phyloP scores from a whole-genome alignment of 768 basidiomycete genomes.

The Gymnopilus dilepis region DNA sequence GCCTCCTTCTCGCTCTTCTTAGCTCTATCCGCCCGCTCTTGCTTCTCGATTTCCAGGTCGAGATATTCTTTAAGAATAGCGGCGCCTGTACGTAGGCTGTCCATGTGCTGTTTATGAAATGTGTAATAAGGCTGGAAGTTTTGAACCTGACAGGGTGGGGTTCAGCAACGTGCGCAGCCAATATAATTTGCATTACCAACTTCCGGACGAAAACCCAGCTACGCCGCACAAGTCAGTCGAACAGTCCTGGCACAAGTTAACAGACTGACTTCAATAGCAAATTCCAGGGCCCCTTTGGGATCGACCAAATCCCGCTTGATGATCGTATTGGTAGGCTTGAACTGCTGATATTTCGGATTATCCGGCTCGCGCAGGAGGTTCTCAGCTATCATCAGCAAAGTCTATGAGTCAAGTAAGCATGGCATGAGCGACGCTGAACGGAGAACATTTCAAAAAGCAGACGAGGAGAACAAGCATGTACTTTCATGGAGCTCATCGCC shows the following conservation, averaged over 20 bases:
- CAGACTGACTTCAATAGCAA: conserved; percentile 72
- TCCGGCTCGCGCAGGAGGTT: conserved; percentile 77
- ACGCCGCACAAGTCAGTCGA: conserved; percentile 6
- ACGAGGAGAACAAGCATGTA: conserved; percentile 38
- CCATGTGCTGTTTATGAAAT: conserved; percentile 57
- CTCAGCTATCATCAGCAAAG: conserved; percentile 67
- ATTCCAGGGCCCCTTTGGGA: conserved; percentile 78
- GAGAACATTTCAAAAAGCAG: conserved; percentile 14
- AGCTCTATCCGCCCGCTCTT: conserved; percentile 51
- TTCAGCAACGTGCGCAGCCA: conserved; percentile 13
- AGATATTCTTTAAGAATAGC: conserved; percentile 69
- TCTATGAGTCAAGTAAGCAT: conserved; percentile 46
- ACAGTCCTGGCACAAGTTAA: conserved; percentile 14
- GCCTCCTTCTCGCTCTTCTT: conserved; percentile 66
- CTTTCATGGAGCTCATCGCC: conserved; percentile 69
- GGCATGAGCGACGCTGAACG: conserved; percentile 22
- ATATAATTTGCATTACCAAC: conserved; percentile 37
- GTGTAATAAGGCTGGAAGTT: conserved; percentile 77
- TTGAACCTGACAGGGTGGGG: conserved; percentile 50
- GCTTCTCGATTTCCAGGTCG: conserved; percentile 53
- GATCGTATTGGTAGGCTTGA: conserved; percentile 75
- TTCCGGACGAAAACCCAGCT: conserved; percentile 80
- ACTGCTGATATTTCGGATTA: conserved; percentile 71
- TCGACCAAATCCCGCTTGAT: conserved; percentile 74
- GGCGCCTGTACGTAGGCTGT: conserved; percentile 66